Evolutionary conservation across 495 filamentous ascomycete genomes (phyloP).

Genomic region (Tuber indicum): DNA sequence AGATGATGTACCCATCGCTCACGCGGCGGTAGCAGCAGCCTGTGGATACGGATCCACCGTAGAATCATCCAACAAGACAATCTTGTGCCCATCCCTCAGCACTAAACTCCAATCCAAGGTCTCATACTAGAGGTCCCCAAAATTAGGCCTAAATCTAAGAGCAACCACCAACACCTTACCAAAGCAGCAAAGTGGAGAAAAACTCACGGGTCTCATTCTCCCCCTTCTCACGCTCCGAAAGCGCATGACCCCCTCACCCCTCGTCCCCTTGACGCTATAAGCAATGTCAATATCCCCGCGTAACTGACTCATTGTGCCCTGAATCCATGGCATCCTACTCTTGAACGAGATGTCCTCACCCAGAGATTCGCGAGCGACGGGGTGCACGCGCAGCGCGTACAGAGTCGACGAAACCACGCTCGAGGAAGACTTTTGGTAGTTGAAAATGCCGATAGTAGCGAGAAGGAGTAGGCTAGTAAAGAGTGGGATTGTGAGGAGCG

Average conservation of each 20-base stretch:
- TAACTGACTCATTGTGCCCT: constrained; percentile 87
- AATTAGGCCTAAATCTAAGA: neutral
- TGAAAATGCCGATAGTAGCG: constrained; percentile 54
- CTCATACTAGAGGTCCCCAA: constrained; percentile 26
- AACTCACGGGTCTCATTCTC: constrained; percentile 63
- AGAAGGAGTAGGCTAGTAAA: neutral
- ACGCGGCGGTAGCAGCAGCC: neutral
- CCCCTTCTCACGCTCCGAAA: constrained; percentile 70
- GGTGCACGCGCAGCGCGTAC: constrained; percentile 79
- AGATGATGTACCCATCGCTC: constrained; percentile 3
- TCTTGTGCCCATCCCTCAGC: constrained; percentile 24
- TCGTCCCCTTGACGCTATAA: constrained; percentile 82
- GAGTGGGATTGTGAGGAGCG: neutral
- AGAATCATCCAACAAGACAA: constrained; percentile 33
- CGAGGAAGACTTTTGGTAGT: constrained; percentile 87
- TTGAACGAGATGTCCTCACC: constrained; percentile 93
- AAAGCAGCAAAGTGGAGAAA: constrained; percentile 41
- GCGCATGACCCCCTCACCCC: constrained; percentile 62
- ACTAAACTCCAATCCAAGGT: constrained; percentile 32
- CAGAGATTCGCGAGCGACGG: constrained; percentile 63
- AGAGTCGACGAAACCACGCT: constrained; percentile 77
- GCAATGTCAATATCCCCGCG: constrained; percentile 82
- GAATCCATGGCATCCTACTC: constrained; percentile 83
- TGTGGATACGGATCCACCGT: constrained; percentile 27
- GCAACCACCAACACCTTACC: neutral